Evolutionary conservation across 176 grass and related monocot species (phyloP).

Genomic region (Dactylis glomerata): DNA sequence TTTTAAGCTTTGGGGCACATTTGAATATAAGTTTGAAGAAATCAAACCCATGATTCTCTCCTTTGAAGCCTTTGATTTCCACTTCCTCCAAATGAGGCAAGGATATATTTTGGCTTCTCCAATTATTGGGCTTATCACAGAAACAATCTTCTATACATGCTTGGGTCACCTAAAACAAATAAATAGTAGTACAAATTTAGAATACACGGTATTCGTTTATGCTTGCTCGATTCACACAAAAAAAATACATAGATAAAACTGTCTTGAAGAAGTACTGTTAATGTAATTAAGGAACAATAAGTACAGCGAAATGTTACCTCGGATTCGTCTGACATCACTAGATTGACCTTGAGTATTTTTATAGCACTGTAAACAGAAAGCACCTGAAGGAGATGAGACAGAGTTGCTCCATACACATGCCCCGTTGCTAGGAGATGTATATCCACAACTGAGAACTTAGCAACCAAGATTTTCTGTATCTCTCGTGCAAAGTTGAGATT

Average conservation of each 20-base stretch:
- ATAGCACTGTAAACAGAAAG: not conserved
- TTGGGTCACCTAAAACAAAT: not conserved
- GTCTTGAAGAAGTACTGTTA: too few relatives aligned
- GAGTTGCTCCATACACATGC: not conserved
- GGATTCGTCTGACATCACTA: not conserved
- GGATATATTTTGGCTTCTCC: not conserved
- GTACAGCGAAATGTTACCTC: not conserved
- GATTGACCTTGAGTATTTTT: not conserved
- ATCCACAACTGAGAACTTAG: not conserved
- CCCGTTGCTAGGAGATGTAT: not conserved
- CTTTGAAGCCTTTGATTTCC: not conserved
- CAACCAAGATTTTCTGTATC: not conserved
- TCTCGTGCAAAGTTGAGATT: not conserved
- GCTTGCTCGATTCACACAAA: too few relatives aligned
- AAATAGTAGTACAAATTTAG: not conserved
- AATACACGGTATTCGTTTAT: not conserved
- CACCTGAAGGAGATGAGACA: not conserved
- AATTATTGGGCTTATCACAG: not conserved
- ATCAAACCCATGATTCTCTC: not conserved
- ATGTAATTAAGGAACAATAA: not conserved
- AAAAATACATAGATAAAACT: too few relatives aligned
- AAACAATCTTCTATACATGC: not conserved
- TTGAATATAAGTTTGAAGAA: not conserved
- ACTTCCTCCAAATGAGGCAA: not conserved
- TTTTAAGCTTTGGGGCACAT: not conserved